These are phyloP conservation scores for Drechslerella stenobrocha DNA, from an alignment of 2,329 filamentous ascomycete genomes.

Conservation along the genomic window DNA sequence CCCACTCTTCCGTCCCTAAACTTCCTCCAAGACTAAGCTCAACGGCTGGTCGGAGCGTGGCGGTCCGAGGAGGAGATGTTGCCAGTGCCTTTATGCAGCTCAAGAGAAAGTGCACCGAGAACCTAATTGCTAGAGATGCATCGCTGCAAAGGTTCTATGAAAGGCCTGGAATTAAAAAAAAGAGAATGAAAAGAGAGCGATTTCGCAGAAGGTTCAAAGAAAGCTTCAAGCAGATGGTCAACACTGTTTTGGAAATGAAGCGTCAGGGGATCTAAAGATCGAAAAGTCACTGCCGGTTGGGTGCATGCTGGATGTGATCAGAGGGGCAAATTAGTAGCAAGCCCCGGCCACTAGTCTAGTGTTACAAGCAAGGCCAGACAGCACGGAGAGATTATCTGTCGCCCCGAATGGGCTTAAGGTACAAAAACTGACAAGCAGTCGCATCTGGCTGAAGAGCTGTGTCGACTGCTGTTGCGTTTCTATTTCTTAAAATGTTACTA, in stretches of 20 bases:
- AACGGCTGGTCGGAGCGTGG: constrained; percentile 53
- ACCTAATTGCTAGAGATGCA: constrained; percentile 64
- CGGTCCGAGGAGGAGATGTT: constrained; percentile 57
- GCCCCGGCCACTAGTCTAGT: no score
- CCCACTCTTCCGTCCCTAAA: constrained; percentile 38
- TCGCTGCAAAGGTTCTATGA: constrained; percentile 71
- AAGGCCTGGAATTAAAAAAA: constrained; percentile 73
- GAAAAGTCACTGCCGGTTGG: no score
- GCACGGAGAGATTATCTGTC: no score
- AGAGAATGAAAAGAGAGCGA: constrained; percentile 70
- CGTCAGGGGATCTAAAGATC: constrained; percentile 72
- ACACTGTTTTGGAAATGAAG: constrained; percentile 69
- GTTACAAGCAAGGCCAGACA: no score
- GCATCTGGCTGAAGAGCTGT: not conserved
- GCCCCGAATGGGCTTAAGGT: no score
- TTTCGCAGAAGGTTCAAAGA: constrained; percentile 71
- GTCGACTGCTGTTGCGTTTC: no score
- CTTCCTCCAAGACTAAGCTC: constrained; percentile 51
- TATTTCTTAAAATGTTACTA: constrained; percentile 7
- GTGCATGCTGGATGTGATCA: no score
- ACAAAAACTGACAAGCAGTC: not conserved
- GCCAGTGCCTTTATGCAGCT: constrained; percentile 59
- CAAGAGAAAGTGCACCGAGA: constrained; percentile 59
- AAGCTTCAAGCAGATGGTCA: constrained; percentile 68
- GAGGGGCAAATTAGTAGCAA: no score